Evolutionary conservation across 2,329 filamentous ascomycete genomes (phyloP).

Genomic region (Fusarium neocosmosporiellum): DNA sequence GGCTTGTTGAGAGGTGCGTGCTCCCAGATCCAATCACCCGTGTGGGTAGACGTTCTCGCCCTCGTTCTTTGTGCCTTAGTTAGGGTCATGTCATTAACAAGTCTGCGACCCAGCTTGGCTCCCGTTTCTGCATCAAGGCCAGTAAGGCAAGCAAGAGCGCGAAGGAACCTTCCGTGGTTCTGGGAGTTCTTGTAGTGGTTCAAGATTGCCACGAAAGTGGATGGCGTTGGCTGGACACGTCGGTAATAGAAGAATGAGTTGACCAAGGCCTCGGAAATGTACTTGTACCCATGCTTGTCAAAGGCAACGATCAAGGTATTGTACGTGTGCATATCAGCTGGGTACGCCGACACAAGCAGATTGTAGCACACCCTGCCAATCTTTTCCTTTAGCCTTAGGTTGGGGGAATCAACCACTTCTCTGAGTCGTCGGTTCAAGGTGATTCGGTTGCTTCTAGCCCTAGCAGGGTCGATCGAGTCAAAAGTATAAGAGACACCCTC

Average conservation of each 20-base stretch:
- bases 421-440: constrained; percentile 47
- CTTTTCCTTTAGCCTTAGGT: constrained; percentile 47
- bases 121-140: constrained; percentile 55
- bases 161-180: constrained; percentile 57
- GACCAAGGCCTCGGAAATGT: constrained; percentile 64
- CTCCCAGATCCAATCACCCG: constrained; percentile 53
- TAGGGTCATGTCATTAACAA: constrained; percentile 44
- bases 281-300: constrained; percentile 59
- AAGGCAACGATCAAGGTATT: constrained; percentile 79
- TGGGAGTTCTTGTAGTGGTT: constrained; percentile 60
- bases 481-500: constrained; percentile 40
- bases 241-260: constrained; percentile 60
- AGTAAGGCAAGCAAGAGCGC: constrained; percentile 58
- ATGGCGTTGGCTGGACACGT: constrained; percentile 58
- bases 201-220: constrained; percentile 61
- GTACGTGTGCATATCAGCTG: constrained; percentile 76
- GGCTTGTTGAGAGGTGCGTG: constrained; percentile 52
- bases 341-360: constrained; percentile 69
- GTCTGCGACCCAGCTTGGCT: constrained; percentile 52
- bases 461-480: constrained; percentile 41
- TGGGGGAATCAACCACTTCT: constrained; percentile 39
- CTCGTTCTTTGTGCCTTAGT: constrained; percentile 47
- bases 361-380: constrained; percentile 69
- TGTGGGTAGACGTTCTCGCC: constrained; percentile 38
- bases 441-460: constrained; percentile 41